Base-by-base conservation (phyloP, 2,329 filamentous ascomycete species). In the Sclerotinia spermophila region DNA sequence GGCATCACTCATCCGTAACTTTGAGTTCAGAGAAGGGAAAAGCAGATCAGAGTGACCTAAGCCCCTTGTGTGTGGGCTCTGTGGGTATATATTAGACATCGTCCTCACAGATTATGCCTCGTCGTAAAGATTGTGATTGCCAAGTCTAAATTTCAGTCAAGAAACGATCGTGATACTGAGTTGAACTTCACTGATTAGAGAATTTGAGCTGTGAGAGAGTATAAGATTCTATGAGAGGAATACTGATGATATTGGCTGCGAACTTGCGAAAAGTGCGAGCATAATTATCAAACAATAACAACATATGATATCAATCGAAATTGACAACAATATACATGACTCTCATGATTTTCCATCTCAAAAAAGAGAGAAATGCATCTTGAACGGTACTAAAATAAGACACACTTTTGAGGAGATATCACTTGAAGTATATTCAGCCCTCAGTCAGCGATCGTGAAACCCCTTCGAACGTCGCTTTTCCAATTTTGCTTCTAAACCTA, bases 331-430 rank as follows among this genome's bases (percentile, higher is more conserved):
- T 19, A 13, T 48, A 8, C n/a, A 11, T 1, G 3, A 13, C 24
- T 48, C 4, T 5, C 13, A 0, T n/a, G 21, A 13, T 0, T 13
- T n/a, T 5, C n/a, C 4, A n/a, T 11, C 2, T 0, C 1, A 11
- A 13, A 48, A 48, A 11, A 5, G 11, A 48, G 21, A n/a, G 10
- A n/a, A 48, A n/a, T 21, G 5, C 24, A n/a, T 11, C 24, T 10
- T n/a, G 4, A 4, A 10, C 1, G 5, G 4, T n/a, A 13, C 1
- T 13, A 4, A 48, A 24, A 2, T 5, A n/a, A 48, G 3, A 48
- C 10, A n/a, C 24, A 2, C 4, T 2, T 48, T 2, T 13, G 45
- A 13, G 5, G 4, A 24, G 4, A 48, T 5, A 5, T n/a, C 10
- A 48, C 4, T n/a, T 1, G 6, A 48, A n/a, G 5, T 11, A 48